Conservation (phyloP, 2,329 filamentous ascomycete genomes). For the Ampelomyces quisqualis region DNA sequence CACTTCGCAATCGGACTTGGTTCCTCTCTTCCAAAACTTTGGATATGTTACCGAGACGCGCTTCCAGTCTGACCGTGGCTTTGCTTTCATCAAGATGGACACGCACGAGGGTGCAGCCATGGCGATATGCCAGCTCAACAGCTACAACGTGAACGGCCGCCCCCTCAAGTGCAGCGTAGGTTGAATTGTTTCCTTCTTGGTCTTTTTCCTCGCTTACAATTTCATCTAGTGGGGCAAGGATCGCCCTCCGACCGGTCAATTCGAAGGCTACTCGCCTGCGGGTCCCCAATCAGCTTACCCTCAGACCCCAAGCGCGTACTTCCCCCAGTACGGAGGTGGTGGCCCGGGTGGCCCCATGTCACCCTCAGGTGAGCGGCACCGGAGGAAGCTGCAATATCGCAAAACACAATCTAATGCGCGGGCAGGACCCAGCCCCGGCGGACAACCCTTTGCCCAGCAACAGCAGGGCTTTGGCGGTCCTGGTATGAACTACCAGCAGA, state of each 20-base stretch:
- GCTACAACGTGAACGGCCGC: constrained; percentile 95
- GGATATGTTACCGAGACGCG: constrained; percentile 96
- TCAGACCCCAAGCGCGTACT: constrained; percentile 77
- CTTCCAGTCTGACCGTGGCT: constrained; percentile 96
- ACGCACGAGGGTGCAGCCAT: constrained; percentile 96
- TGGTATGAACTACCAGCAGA: constrained; percentile 49
- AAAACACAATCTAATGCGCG: constrained; percentile 42
- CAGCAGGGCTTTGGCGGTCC: constrained; percentile 64
- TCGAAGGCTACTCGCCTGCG: constrained; percentile 82
- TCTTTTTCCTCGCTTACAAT: constrained; percentile 27
- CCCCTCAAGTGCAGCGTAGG: constrained; percentile 98
- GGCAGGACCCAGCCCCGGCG: constrained; percentile 58
- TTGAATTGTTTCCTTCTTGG: constrained; percentile 37
- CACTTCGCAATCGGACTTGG: constrained; percentile 91
- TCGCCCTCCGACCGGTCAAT: constrained; percentile 80
- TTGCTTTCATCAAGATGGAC: constrained; percentile 99
- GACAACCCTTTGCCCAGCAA: constrained; percentile 60
- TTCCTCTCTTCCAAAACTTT: constrained; percentile 98
- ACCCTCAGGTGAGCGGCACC: constrained; percentile 53
- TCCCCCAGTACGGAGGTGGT: constrained; percentile 85
- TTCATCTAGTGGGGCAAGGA: constrained; percentile 91
- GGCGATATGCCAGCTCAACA: constrained; percentile 96
- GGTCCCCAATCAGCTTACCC: constrained; percentile 73
- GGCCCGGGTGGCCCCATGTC: constrained; percentile 58
- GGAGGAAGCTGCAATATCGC: constrained; percentile 40